These are phyloP conservation scores for Aspergillus conjunctus DNA, from an alignment of 495 filamentous ascomycete genomes.

Conservation along the genomic window DNA sequence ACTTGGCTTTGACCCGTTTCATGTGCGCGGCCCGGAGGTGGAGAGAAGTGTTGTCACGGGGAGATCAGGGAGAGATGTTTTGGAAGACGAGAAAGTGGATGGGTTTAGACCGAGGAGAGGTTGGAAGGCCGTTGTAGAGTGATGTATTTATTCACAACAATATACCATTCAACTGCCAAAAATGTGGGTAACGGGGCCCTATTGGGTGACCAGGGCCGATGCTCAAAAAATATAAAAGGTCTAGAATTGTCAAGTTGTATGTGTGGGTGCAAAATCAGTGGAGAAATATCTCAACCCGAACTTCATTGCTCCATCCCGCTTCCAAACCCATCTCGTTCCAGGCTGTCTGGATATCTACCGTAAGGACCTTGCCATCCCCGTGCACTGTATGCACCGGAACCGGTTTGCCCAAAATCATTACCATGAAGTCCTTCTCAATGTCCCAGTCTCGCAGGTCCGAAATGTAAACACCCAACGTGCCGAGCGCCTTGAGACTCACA, in stretches of 20 bases:
- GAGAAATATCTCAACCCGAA: conserved; percentile 67
- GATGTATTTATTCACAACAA: not conserved
- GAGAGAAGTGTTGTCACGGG: conserved; percentile 68
- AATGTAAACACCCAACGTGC: conserved; percentile 70
- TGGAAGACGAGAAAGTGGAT: conserved; percentile 59
- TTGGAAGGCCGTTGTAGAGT: conserved; percentile 56
- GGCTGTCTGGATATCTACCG: conserved; percentile 74
- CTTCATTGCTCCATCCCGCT: conserved; percentile 83
- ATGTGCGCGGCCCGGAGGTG: conserved; percentile 55
- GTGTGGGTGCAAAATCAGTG: conserved; percentile 18
- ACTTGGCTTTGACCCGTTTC: conserved; percentile 56
- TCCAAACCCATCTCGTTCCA: conserved; percentile 75
- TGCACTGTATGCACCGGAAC: conserved; percentile 70
- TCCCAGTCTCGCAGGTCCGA: conserved; percentile 62
- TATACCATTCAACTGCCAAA: not conserved
- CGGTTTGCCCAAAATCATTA: conserved; percentile 68
- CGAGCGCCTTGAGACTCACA: conserved; percentile 76
- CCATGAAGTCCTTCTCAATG: conserved; percentile 70
- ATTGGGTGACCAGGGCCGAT: not conserved
- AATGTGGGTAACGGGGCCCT: not conserved
- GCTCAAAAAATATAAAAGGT: not conserved
- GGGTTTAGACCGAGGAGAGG: conserved; percentile 56
- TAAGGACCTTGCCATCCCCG: conserved; percentile 63
- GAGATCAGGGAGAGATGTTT: conserved; percentile 54
- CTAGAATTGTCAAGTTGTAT: no score